Percentiles rank a stretch among this genome's conserved stretches.
phyloP scores from a whole-genome alignment of 768 basidiomycete species.

The Polyporus arcularius region DNA sequence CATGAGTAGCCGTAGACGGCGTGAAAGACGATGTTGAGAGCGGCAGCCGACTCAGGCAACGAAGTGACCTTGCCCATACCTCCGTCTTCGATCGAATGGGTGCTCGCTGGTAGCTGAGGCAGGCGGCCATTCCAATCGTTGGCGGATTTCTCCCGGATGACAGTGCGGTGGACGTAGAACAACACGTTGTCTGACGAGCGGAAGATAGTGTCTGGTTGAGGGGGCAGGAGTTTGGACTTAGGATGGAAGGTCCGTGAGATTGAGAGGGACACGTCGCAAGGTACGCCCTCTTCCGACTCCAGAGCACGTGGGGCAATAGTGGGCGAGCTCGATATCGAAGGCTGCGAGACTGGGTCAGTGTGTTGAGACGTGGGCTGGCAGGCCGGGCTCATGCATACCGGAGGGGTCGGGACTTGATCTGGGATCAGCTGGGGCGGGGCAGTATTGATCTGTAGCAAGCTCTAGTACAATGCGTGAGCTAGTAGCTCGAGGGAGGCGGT shows the following conservation, averaged over 20 bases:
- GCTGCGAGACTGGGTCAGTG: too few relatives aligned
- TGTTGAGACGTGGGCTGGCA: too few relatives aligned
- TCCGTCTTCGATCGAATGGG: neutral
- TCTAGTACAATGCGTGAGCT: too few relatives aligned
- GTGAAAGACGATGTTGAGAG: conserved; percentile 34
- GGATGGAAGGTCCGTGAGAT: conserved; percentile 22
- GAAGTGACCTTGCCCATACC: conserved; percentile 11
- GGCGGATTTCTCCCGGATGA: conserved; percentile 20
- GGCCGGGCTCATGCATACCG: too few relatives aligned
- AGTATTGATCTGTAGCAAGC: too few relatives aligned
- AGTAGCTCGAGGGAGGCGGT: too few relatives aligned
- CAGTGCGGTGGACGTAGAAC: conserved; percentile 29
- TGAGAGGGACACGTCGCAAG: neutral
- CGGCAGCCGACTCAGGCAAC: conserved; percentile 26
- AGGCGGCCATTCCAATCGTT: conserved; percentile 24
- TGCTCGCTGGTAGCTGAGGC: neutral
- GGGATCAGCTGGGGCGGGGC: too few relatives aligned
- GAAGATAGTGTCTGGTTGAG: conserved; percentile 23
- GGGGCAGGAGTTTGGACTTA: too few relatives aligned
- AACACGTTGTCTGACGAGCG: conserved; percentile 26
- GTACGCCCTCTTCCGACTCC: too few relatives aligned
- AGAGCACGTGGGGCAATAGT: too few relatives aligned
- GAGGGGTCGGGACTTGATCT: too few relatives aligned
- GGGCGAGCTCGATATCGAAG: too few relatives aligned
- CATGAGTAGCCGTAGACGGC: conserved; percentile 29